These are phyloP conservation scores for Scedosporium aurantiacum DNA, from an alignment of 2,329 filamentous ascomycete species.

Conservation along the genomic window DNA sequence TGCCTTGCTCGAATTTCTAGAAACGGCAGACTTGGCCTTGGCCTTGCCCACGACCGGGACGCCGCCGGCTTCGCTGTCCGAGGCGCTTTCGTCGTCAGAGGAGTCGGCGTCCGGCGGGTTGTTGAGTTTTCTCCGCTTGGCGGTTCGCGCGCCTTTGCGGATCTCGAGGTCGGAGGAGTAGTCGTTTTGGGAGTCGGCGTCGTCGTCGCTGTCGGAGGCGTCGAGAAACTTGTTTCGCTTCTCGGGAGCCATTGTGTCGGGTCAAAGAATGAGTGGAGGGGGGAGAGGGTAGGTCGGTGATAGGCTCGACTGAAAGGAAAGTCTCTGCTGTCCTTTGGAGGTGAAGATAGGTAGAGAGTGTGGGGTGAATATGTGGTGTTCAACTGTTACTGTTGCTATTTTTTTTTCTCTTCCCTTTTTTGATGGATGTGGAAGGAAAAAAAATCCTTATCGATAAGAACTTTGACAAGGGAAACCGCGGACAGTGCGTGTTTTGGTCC, in stretches of 20 bases:
- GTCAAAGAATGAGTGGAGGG: not conserved
- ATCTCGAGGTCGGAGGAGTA: conserved; percentile 63
- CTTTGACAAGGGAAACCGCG: not conserved
- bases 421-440: not conserved
- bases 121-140: conserved; percentile 54
- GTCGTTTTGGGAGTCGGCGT: conserved; percentile 39
- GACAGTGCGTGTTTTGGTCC: not conserved
- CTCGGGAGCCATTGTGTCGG: conserved; percentile 6
- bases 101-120: conserved; percentile 28
- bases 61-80: conserved; percentile 15
- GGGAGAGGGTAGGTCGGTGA: too few relatives aligned
- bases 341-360: too few relatives aligned
- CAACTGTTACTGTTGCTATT: too few relatives aligned
- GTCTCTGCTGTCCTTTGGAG: too few relatives aligned
- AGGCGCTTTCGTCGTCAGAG: conserved; percentile 19
- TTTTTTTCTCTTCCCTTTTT: not conserved
- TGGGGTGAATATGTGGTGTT: too few relatives aligned
- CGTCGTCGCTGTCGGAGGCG: conserved; percentile 32
- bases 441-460: not conserved
- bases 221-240: conserved; percentile 8
- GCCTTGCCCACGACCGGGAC: conserved; percentile 10
- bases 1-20: not conserved
- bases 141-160: conserved; percentile 48
- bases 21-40: not conserved
- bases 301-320: too few relatives aligned